Conservation (phyloP, 495 filamentous ascomycete genomes). For the Jackrogersella minutella region DNA sequence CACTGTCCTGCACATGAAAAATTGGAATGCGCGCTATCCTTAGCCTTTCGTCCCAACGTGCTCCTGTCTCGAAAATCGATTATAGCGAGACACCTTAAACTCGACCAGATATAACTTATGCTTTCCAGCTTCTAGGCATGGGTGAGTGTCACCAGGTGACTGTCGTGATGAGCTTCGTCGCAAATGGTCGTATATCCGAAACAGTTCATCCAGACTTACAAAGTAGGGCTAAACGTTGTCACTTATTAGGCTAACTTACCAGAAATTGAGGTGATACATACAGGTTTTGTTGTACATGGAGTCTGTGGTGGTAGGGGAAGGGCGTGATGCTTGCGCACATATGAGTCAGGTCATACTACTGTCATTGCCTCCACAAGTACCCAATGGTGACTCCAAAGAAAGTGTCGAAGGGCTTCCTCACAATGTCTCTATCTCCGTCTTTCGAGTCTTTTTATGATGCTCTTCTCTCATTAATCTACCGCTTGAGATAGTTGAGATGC, state of each 20-base stretch:
- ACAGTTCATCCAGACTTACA: too few relatives aligned
- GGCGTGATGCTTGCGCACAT: constrained; percentile 1
- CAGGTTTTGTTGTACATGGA: not conserved
- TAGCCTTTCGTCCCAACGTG: constrained; percentile 37
- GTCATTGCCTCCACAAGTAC: not conserved
- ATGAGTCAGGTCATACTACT: not conserved
- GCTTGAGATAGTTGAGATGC: too few relatives aligned
- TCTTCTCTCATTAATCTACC: too few relatives aligned
- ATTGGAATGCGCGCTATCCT: too few relatives aligned
- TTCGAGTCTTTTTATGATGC: too few relatives aligned
- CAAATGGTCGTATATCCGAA: too few relatives aligned
- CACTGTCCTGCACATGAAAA: too few relatives aligned
- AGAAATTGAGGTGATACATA: too few relatives aligned
- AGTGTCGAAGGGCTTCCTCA: not conserved
- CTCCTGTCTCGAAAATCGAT: constrained; percentile 33
- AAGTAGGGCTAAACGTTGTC: too few relatives aligned
- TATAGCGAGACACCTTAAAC: not conserved
- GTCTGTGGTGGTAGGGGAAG: not conserved
- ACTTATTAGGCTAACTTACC: too few relatives aligned
- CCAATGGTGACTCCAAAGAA: not conserved
- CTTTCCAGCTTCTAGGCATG: not conserved
- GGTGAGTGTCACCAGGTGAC: not conserved
- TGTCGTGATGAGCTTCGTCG: not conserved
- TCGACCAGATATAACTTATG: constrained; percentile 2
- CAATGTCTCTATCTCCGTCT: constrained; percentile 46